Evolutionary conservation across 371 early-diverging fungal species (phyloP).

Genomic region (Parasitella parasitica): DNA sequence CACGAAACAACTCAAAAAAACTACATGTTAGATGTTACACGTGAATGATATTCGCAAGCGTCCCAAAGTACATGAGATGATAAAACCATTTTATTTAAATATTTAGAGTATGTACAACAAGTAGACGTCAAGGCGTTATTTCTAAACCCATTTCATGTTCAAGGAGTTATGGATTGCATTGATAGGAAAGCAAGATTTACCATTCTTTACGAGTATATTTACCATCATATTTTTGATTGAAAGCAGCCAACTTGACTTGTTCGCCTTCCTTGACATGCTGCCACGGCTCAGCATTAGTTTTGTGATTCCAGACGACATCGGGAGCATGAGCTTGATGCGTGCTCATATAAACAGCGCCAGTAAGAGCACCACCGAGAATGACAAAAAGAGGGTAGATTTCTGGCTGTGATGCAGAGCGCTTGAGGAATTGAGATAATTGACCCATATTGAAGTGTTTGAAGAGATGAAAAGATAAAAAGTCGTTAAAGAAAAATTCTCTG

Average conservation of each 20-base stretch:
- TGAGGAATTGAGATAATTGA: constrained; percentile 24
- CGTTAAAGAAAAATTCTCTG: neutral
- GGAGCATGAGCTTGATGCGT: constrained; percentile 30
- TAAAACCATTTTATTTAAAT: neutral
- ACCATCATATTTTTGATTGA: constrained; percentile 35
- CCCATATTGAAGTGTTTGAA: constrained; percentile 6
- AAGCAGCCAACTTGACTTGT: constrained; percentile 35
- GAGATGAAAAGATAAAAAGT: neutral
- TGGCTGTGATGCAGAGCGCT: constrained; percentile 25
- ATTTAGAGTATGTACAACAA: neutral
- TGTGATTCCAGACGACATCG: constrained; percentile 46
- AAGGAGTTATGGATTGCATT: neutral
- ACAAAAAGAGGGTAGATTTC: constrained; percentile 37
- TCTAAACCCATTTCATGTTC: too few species aligned
- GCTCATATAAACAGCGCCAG: constrained; percentile 30
- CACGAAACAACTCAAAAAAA: too few species aligned
- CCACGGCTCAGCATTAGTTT: constrained; percentile 34
- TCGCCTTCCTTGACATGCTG: constrained; percentile 37
- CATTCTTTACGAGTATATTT: constrained; percentile 29
- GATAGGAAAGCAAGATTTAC: neutral
- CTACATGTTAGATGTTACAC: too few species aligned
- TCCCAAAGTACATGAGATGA: too few species aligned
- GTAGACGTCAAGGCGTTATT: too few species aligned
- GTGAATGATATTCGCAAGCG: too few species aligned
- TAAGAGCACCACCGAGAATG: constrained; percentile 29